Evolutionary conservation across 495 filamentous ascomycete species (phyloP), one percentile per base, ranked within the genome.

Genomic region (Coniosporium apollinis): DNA sequence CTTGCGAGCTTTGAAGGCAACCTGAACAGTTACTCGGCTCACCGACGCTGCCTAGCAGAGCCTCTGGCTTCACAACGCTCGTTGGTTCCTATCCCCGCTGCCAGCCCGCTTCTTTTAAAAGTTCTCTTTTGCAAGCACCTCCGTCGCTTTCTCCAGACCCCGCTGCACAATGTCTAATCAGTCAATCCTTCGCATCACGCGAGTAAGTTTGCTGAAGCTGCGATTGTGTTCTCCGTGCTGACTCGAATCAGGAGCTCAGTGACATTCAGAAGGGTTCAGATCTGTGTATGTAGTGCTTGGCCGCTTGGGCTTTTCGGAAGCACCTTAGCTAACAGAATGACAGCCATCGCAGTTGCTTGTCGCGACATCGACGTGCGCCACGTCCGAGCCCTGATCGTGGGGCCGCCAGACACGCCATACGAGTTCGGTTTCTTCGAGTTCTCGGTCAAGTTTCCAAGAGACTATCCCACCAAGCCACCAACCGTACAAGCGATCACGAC

Each of bases 371-470:
- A 97, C 56, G 76, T 94, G 32, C 77, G 85, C 21, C 77, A 87
- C 41, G 79, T 97, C 28, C 76, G 72, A 45, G 91, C 87, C 22
- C 56, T 96, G 32, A 82, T 97, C 41, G 70, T 97, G 36, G 89
- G 89, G 0, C 87, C 91, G 5, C 85, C 89, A 32, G 86, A 87
- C 36, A 92, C 89, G 0, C 86, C 89, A 0, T 97, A 97, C 54
- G 84, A 94, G 47, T 91, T 92, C 49, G 89, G 87, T 3, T 94
- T 93, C 65, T 97, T 93, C 49, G 82, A 93, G 71, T 83, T 87
- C 46, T 44, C 59, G 0, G 64, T 80, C 36, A 76, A 74, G 43
- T 78, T 82, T 48, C 62, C 68, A 43, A 72, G 63, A 66, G 86
- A 93, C 9, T 97, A 97, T 48, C 89, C 89, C 9, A 75, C 70